Evolutionary conservation across 2,329 filamentous ascomycete genomes (phyloP), one percentile per base, ranked within the genome.

Genomic region (Bipolaris cookei): DNA sequence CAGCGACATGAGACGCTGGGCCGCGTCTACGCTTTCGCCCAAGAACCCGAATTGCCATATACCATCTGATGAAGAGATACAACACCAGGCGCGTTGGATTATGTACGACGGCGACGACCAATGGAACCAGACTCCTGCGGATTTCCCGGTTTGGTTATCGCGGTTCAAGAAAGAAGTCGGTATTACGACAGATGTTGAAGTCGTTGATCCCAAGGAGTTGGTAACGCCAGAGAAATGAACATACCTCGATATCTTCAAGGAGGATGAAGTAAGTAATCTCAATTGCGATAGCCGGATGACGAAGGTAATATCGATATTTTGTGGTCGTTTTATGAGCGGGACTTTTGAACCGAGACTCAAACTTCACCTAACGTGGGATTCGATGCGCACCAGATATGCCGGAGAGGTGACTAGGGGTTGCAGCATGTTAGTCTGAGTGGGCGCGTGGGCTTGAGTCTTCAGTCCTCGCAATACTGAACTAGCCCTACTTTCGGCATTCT

Each of bases 71-170:
- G 67, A 72, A 32, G 69, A 68, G 39, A 62, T 77, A 8, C 75
- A 75, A 47, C 62, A 69, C 8, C 67, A 75, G 11, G 74, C 69
- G 3, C 64, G 74, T 32, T 67, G 66, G 50, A 70, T 77, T 7
- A 64, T 76, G 35, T 77, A 69, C 20, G 68, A 67, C 37, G 59
- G 65, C 7, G 72, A 74, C 7, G 74, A 77, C 51, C 61, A 69
- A 0, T 76, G 73, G 74, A 76, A 77, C 44, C 74, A 77, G 51
- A 77, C 74, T 1, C 63, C 72, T 38, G 75, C 74, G 6, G 74
- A 77, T 45, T 72, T 71, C 32, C 52, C 63, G 10, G 60, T 70
- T 32, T 76, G 71, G 72, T 35, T 76, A 41, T 60, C 53, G 45
- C 59, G 66, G 8, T 75, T 76, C 37, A 75, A 75, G 53, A 56